Evolutionary conservation across 768 basidiomycete genomes (phyloP).

Genomic region (Tylopilus felleus): DNA sequence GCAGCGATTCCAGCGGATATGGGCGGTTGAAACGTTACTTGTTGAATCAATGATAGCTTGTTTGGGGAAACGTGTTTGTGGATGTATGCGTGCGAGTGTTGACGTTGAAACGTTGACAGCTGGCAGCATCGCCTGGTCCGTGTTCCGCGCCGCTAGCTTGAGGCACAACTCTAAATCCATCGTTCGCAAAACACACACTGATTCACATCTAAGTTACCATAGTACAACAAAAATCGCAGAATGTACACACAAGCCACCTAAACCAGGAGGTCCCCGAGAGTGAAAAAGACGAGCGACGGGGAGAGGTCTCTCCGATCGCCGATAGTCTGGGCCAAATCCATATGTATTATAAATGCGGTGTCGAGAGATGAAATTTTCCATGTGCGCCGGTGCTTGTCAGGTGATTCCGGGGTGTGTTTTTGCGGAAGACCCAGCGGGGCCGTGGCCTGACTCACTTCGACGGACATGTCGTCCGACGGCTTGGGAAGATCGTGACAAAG

Average conservation of each 20-base stretch:
- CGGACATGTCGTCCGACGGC: conserved; percentile 3
- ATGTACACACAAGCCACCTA: conserved; percentile 9
- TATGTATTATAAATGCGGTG: conserved; percentile 19
- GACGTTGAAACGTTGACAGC: background rate
- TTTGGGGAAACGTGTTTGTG: conserved; percentile 3
- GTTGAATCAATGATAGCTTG: no score
- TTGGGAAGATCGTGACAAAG: conserved; percentile 2
- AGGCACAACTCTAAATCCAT: background rate
- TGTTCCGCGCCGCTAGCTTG: background rate
- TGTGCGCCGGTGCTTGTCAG: conserved; percentile 3
- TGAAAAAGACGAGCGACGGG: conserved; percentile 11
- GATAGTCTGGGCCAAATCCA: conserved; percentile 22
- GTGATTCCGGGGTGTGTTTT: conserved; percentile 1
- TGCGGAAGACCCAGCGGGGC: conserved; percentile 5
- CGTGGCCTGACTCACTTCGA: conserved; percentile 25
- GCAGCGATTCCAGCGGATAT: background rate
- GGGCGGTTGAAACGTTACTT: background rate
- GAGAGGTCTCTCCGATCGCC: conserved; percentile 1
- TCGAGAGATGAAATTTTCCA: conserved; percentile 10
- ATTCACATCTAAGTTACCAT: conserved; percentile 4
- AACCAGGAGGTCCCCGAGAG: conserved; percentile 8
- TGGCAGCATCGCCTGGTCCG: background rate
- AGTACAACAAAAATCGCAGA: conserved; percentile 11
- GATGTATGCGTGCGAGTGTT: conserved; percentile 3
- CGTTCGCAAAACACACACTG: background rate